These are phyloP conservation scores for Saccharomyces hybrid DNA, from an alignment of 1,139 yeast species.

Conservation along the genomic window DNA sequence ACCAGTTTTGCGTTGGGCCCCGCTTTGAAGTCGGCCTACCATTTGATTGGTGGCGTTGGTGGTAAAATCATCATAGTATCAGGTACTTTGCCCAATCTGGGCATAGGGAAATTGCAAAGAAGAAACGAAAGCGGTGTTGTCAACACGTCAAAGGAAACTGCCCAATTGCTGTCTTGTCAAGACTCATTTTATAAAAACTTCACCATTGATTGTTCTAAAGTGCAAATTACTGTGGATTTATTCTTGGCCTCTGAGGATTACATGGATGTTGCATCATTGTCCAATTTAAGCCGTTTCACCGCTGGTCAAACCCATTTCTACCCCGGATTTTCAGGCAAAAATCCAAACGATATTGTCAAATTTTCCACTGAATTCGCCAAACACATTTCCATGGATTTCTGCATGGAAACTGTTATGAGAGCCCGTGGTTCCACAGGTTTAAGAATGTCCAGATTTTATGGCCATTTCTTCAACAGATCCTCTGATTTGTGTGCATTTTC, in stretches of 20 bases:
- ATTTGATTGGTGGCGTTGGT: slow-evolving; percentile 70
- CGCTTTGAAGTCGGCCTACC: slow-evolving; percentile 82
- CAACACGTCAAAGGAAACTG: slow-evolving; percentile 78
- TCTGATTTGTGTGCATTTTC: no score
- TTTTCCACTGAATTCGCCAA: slow-evolving; percentile 82
- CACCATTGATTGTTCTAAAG: slow-evolving; percentile 91
- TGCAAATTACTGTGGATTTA: slow-evolving; percentile 87
- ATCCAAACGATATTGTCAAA: slow-evolving; percentile 78
- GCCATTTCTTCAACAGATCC: no score
- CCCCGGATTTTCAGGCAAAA: slow-evolving; percentile 87
- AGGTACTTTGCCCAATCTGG: slow-evolving; percentile 76
- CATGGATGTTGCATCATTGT: slow-evolving; percentile 89
- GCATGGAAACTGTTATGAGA: slow-evolving; percentile 89
- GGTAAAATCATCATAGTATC: slow-evolving; percentile 81
- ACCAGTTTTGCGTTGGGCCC: slow-evolving; percentile 82
- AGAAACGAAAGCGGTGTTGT: slow-evolving; percentile 75
- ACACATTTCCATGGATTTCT: slow-evolving; percentile 83
- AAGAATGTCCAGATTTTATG: slow-evolving; percentile 46
- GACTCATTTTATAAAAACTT: slow-evolving; percentile 86
- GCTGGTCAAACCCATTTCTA: slow-evolving; percentile 97
- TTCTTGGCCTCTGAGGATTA: slow-evolving; percentile 78
- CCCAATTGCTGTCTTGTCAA: slow-evolving; percentile 64
- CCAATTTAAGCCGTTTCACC: slow-evolving; percentile 85
- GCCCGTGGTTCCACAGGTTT: slow-evolving; percentile 90
- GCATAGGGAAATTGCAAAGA: slow-evolving; percentile 70